Conservation (phyloP, 768 basidiomycete genomes). For the Xerocomellus intermedius region DNA sequence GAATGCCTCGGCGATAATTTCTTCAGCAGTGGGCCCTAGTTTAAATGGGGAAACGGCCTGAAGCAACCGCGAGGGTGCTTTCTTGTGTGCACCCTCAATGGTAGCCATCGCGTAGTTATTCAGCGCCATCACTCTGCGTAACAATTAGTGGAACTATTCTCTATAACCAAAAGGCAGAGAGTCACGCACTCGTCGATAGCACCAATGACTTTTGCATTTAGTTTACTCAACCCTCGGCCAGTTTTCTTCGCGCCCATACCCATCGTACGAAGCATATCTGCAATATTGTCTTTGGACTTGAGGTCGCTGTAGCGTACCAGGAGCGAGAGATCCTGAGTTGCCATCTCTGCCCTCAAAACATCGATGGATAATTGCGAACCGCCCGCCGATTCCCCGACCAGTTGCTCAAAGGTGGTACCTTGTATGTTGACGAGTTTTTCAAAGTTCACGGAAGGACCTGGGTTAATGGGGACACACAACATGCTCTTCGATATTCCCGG, state of each 20-base stretch:
- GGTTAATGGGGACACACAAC: conserved; percentile 38
- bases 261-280: conserved; percentile 51
- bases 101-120: conserved; percentile 67
- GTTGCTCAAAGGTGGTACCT: conserved; percentile 57
- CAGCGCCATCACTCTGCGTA: conserved; percentile 62
- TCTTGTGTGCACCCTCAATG: conserved; percentile 42
- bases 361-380: conserved; percentile 61
- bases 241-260: conserved; percentile 60
- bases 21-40: conserved; percentile 34
- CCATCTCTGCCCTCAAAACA: conserved; percentile 77
- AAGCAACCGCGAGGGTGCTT: conserved; percentile 30
- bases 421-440: conserved; percentile 59
- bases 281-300: conserved; percentile 56
- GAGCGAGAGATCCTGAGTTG: conserved; percentile 62
- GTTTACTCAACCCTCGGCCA: conserved; percentile 56
- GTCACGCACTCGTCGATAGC: conserved; percentile 66
- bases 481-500: conserved; percentile 53
- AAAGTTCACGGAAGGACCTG: conserved; percentile 50
- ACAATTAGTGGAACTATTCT: conserved; percentile 1
- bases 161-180: not conserved
- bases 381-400: conserved; percentile 58
- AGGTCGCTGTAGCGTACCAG: conserved; percentile 64
- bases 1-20: conserved; percentile 55
- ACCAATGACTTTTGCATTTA: conserved; percentile 67
- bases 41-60: conserved; percentile 42